Conservation (phyloP, 805 yeast genomes). For the Ogataea methylovora region DNA sequence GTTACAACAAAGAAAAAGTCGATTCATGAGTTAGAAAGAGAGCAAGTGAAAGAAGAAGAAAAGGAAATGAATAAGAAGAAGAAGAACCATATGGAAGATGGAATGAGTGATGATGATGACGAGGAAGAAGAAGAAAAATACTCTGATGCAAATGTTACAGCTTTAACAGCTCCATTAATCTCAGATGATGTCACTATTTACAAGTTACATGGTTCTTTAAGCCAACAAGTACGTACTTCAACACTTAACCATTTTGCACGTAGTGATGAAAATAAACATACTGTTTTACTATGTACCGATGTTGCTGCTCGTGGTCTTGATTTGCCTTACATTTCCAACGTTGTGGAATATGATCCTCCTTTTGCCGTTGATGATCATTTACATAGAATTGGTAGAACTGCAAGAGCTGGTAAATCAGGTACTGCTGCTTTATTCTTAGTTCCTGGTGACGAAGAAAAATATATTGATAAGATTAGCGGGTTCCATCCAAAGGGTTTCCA, state of each 20-base stretch:
- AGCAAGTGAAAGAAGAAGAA: constrained; percentile 5
- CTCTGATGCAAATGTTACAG: constrained; percentile 26
- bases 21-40: constrained; percentile 25
- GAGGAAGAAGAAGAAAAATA: constrained; percentile 6
- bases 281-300: constrained; percentile 87
- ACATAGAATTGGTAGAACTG: constrained; percentile 96
- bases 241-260: constrained; percentile 61
- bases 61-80: constrained; percentile 20
- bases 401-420: constrained; percentile 92
- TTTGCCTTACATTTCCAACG: constrained; percentile 76
- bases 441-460: constrained; percentile 88
- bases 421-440: constrained; percentile 68
- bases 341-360: constrained; percentile 93
- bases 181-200: constrained; percentile 38
- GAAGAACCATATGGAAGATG: constrained; percentile 17
- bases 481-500: constrained; percentile 50
- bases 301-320: constrained; percentile 97
- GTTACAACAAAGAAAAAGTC: constrained; percentile 15
- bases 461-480: constrained; percentile 52
- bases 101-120: constrained; percentile 10
- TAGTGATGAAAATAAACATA: constrained; percentile 37
- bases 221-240: constrained; percentile 75
- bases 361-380: constrained; percentile 90
- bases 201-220: constrained; percentile 85
- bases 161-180: constrained; percentile 46